Evolutionary conservation across 1,284 basidiomycete genomes (phyloP).

Genomic region (Pascua guehoae): DNA sequence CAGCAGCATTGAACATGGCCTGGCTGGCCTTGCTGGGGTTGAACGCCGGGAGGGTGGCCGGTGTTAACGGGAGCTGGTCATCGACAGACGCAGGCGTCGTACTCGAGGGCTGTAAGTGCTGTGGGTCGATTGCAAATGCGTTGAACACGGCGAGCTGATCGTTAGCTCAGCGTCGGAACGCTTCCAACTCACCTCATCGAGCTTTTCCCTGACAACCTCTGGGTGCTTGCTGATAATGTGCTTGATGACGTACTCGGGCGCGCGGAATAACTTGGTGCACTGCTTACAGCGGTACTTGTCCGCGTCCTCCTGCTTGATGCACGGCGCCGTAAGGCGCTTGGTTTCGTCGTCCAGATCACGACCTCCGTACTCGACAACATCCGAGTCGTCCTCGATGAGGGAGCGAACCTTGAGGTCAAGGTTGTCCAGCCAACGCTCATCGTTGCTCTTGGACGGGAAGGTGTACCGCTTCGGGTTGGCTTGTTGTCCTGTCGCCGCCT

Average conservation of each 20-base stretch:
- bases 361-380: constrained; percentile 80
- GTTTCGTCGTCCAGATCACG: constrained; percentile 84
- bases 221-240: constrained; percentile 85
- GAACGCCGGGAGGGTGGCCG: constrained; percentile 21
- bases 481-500: not conserved
- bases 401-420: constrained; percentile 54
- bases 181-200: constrained; percentile 41
- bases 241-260: constrained; percentile 90
- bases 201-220: constrained; percentile 59
- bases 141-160: constrained; percentile 78
- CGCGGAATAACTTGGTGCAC: constrained; percentile 92
- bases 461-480: constrained; percentile 13
- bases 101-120: constrained; percentile 69
- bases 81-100: constrained; percentile 46
- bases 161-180: constrained; percentile 10
- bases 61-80: constrained; percentile 31
- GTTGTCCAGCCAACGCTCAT: constrained; percentile 81
- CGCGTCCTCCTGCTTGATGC: constrained; percentile 89
- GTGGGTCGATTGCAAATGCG: constrained; percentile 87
- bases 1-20: constrained; percentile 20
- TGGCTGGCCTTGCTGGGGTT: constrained; percentile 22
- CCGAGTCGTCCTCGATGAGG: constrained; percentile 59
- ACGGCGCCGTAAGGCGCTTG: constrained; percentile 66
- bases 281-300: constrained; percentile 92
- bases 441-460: constrained; percentile 51